phyloP scores from a whole-genome alignment of 1,284 basidiomycete species.

The Hypsizygus ulmarius region DNA sequence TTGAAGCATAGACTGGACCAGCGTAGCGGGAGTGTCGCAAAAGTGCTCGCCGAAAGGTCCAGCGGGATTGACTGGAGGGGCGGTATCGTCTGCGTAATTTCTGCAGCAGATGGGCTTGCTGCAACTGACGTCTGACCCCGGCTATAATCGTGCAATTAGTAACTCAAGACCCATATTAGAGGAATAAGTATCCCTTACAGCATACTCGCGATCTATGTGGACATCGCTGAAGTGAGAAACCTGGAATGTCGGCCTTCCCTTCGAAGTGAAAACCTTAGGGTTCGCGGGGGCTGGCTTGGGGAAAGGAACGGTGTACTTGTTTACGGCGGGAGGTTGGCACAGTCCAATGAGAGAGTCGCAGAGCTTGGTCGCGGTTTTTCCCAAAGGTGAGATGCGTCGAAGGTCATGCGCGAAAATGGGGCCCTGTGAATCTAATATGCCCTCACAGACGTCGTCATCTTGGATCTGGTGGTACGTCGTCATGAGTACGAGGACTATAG shows the following conservation, averaged over 20 bases:
- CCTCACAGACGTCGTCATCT: slow-evolving; percentile 53
- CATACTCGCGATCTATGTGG: slow-evolving; percentile 52
- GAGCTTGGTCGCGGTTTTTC: slow-evolving; percentile 51
- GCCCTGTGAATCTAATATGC: slow-evolving; percentile 47
- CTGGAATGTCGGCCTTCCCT: slow-evolving; percentile 43
- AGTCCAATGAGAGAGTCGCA: slow-evolving; percentile 57
- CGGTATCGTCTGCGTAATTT: slow-evolving; percentile 40
- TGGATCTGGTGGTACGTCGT: slow-evolving; percentile 24
- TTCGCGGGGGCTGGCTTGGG: slow-evolving; percentile 38
- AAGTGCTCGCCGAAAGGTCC: slow-evolving; percentile 44
- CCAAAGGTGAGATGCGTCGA: slow-evolving; percentile 43
- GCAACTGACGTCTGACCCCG: slow-evolving; percentile 52
- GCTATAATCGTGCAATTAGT: slow-evolving; percentile 22
- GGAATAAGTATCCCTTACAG: slow-evolving; percentile 29
- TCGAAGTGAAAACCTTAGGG: slow-evolving; percentile 35
- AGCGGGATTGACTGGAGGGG: slow-evolving; percentile 40
- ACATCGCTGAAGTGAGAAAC: slow-evolving; percentile 54
- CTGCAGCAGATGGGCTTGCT: slow-evolving; percentile 61
- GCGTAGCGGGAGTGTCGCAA: slow-evolving; percentile 46
- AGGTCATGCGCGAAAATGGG: slow-evolving; percentile 59
- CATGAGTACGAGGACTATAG: background rate
- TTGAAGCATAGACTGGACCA: slow-evolving; percentile 52
- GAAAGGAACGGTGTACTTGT: slow-evolving; percentile 42
- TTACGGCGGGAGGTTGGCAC: slow-evolving; percentile 47
- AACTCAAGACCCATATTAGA: background rate